Evolutionary conservation across 2,329 filamentous ascomycete species (phyloP).

Genomic region (Waltergamsia citrina): DNA sequence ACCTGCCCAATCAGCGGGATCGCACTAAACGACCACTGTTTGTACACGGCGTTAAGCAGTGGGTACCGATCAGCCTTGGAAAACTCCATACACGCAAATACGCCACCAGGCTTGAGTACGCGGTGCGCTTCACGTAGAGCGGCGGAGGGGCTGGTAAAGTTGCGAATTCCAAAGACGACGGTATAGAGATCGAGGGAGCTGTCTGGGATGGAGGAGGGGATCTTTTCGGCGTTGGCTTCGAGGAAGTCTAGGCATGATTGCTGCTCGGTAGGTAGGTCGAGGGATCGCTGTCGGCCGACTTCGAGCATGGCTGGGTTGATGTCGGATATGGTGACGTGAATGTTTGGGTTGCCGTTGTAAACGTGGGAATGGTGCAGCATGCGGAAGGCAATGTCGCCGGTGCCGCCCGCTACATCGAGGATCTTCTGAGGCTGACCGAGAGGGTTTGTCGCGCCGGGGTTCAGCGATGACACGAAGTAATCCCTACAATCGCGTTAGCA

Average conservation of each 20-base stretch:
- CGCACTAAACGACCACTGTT: constrained; percentile 89
- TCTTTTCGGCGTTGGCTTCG: constrained; percentile 79
- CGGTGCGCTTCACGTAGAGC: constrained; percentile 78
- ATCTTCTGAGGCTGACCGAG: constrained; percentile 52
- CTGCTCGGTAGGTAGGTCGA: constrained; percentile 43
- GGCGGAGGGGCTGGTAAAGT: constrained; percentile 85
- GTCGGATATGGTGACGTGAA: constrained; percentile 84
- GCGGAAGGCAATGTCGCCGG: constrained; percentile 95
- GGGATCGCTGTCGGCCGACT: constrained; percentile 74
- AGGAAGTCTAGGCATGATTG: constrained; percentile 62
- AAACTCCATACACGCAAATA: constrained; percentile 96
- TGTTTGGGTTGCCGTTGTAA: constrained; percentile 64
- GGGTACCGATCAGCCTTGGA: constrained; percentile 69
- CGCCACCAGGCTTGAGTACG: constrained; percentile 85
- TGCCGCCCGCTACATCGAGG: constrained; percentile 93
- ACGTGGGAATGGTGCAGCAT: constrained; percentile 84
- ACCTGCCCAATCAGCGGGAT: constrained; percentile 94
- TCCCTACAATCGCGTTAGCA: constrained; percentile 39
- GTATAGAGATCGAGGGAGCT: constrained; percentile 89
- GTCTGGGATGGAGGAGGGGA: constrained; percentile 52
- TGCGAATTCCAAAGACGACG: constrained; percentile 93
- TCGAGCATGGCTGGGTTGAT: constrained; percentile 94
- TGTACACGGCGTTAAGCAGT: constrained; percentile 78
- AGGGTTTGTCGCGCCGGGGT: constrained; percentile 58
- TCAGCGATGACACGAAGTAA: constrained; percentile 85